These are phyloP conservation scores for Fusarium fujikuroi DNA, from an alignment of 2,329 filamentous ascomycete species.

Conservation along the genomic window DNA sequence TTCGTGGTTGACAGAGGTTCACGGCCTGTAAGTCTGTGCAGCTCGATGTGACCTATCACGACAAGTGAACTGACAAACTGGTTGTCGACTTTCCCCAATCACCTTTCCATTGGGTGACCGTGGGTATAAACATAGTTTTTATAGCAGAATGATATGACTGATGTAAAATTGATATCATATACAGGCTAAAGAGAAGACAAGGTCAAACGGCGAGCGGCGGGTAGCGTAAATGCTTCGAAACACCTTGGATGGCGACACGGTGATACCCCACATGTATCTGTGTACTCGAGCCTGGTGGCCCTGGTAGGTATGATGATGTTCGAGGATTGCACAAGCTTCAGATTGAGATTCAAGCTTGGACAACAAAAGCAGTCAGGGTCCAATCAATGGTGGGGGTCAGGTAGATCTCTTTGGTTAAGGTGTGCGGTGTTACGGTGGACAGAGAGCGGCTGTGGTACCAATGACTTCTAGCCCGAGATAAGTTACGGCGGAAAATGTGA, in stretches of 20 bases:
- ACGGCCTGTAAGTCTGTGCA: constrained; percentile 9
- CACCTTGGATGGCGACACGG: constrained; percentile 15
- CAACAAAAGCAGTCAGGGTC: constrained; percentile 26
- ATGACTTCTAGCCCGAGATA: constrained; percentile 30
- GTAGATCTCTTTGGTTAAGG: constrained; percentile 28
- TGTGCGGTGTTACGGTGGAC: constrained; percentile 12
- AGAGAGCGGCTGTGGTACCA: constrained; percentile 18
- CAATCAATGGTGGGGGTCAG: constrained; percentile 28
- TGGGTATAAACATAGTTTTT: background rate
- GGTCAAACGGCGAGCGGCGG: constrained; percentile 29
- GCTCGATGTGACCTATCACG: background rate
- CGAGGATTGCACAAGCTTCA: constrained; percentile 20
- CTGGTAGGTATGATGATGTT: constrained; percentile 25
- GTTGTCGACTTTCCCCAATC: background rate
- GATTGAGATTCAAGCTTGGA: constrained; percentile 34
- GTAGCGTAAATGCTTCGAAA: constrained; percentile 20
- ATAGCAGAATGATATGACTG: background rate
- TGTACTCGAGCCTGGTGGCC: constrained; percentile 27
- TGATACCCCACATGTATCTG: constrained; percentile 40
- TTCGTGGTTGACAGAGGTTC: constrained; percentile 2
- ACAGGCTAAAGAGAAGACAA: constrained; percentile 16
- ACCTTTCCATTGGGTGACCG: constrained; percentile 1
- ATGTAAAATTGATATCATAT: constrained; percentile 1
- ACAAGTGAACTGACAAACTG: constrained; percentile 1
- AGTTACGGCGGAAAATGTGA: constrained; percentile 17